Base-by-base conservation (phyloP, 345 rosid genomes). In the Lepidium africanum region DNA sequence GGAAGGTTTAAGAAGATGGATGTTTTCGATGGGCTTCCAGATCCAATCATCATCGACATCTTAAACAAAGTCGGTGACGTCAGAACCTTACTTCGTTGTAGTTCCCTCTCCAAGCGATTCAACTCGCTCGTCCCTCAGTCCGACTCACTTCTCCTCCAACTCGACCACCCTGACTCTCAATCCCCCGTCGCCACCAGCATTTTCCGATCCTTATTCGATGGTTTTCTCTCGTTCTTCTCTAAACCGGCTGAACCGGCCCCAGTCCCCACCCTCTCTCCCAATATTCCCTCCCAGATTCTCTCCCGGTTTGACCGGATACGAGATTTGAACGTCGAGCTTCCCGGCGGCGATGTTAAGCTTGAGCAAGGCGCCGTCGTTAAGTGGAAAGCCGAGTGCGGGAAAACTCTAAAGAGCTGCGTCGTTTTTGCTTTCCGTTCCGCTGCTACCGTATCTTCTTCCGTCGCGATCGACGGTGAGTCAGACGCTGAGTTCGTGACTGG, bases 11-110 rank as follows among this genome's bases (percentile, higher is more conserved):
- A 5, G 12, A 14, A 41, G 2, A 74, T 74, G 78, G 78, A 74
- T 21, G 78, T 54, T 21, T 67, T 74, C 2, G 74, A 74, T 67
- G 73, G 73, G 17, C 51, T 74, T 30, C 78, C 78, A 0, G 78
- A 74, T 54, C 33, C 73, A 30, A 54, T 74, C 57, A 3, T 74
- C 30, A 32, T 68, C 37, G 74, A 74, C 13, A 68, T 74, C 51
- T 74, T 74, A 32, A 74, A 68, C 78, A 74, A 74, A 74, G 64
- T 74, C 1, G 59, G 52, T 46, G 78, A 74, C 59, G 78, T 74
- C 27, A 74, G 7, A 61, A 74, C 73, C 4, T 8, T 74, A 39
- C 73, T 74, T 36, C 73, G 74, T 37, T 74, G 78, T n/a, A 35
- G 25, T 15, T 25, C 64, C 4, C 68, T 74, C 43, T 67, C 78